A percentile compares a stretch with the other conserved stretches of the same genome.
These are phyloP conservation scores for Gynochthodes officinalis DNA, from an alignment of 257 asterid genomes.

Conservation along the genomic window DNA sequence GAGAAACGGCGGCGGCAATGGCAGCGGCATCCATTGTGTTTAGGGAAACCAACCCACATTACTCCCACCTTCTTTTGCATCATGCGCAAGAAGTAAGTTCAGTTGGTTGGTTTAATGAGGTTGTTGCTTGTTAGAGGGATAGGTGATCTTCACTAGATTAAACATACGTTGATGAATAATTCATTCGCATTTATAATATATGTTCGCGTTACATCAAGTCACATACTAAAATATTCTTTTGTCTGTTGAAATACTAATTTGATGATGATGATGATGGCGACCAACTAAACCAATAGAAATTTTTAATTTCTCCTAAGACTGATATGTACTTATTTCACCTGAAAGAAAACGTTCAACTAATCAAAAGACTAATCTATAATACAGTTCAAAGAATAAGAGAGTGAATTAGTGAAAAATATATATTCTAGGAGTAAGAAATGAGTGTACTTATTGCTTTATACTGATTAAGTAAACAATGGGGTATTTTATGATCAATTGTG, in stretches of 20 bases:
- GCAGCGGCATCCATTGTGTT: conserved; percentile 80
- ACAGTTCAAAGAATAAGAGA: too few species aligned
- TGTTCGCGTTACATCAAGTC: too few species aligned
- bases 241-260: not conserved
- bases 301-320: not conserved
- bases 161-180: too few species aligned
- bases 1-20: conserved; percentile 83
- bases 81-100: conserved; percentile 61
- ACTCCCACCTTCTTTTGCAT: conserved; percentile 55
- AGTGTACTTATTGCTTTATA: too few species aligned
- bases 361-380: not conserved
- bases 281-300: not conserved
- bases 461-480: too few species aligned
- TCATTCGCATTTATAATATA: too few species aligned
- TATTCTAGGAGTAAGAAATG: too few species aligned
- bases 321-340: not conserved
- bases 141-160: conserved; percentile 16
- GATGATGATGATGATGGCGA: conserved; percentile 13
- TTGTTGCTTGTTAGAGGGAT: conserved; percentile 31
- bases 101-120: conserved; percentile 33
- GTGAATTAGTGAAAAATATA: too few species aligned
- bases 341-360: conserved; percentile 1
- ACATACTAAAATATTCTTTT: not conserved
- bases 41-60: conserved; percentile 44
- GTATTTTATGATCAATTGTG: too few species aligned